Conservation (phyloP, 1,284 basidiomycete species). For the Tilletia indica region DNA sequence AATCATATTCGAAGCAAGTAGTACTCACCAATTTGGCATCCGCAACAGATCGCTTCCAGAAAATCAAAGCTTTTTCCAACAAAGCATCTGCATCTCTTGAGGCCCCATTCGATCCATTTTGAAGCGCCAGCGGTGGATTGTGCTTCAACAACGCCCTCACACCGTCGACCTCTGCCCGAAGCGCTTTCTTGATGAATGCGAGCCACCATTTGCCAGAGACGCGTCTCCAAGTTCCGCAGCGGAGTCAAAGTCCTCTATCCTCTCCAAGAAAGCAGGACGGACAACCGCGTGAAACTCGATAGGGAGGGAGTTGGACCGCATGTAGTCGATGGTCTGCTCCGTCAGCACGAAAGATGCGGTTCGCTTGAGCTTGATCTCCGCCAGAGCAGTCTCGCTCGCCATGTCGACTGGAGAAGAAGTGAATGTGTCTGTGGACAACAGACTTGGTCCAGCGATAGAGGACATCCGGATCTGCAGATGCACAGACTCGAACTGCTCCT, state of each 20-base stretch:
- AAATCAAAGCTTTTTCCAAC: conserved; percentile 27
- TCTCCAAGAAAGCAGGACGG: conserved; percentile 27
- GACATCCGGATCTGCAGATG: conserved; percentile 46
- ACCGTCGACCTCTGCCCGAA: conserved; percentile 83
- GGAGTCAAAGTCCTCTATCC: conserved; percentile 36
- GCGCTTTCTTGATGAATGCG: conserved; percentile 47
- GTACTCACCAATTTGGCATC: conserved; percentile 25
- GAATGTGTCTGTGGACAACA: conserved; percentile 39
- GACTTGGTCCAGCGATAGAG: conserved; percentile 36
- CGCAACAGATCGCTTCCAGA: conserved; percentile 36
- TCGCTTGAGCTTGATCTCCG: conserved; percentile 35
- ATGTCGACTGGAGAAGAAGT: conserved; percentile 41
- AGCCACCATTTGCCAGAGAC: background rate
- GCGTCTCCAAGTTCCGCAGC: background rate
- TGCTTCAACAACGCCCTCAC: conserved; percentile 70
- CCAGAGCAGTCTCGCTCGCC: conserved; percentile 25
- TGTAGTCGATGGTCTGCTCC: conserved; percentile 31
- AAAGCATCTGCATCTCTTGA: conserved; percentile 21
- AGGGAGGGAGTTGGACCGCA: conserved; percentile 30
- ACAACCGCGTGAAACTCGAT: conserved; percentile 44
- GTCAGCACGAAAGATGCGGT: conserved; percentile 44
- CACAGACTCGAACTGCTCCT: conserved; percentile 30
- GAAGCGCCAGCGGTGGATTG: conserved; percentile 24
- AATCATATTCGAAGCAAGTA: background rate
- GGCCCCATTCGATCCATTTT: conserved; percentile 39